phyloP scores from a whole-genome alignment of 495 filamentous ascomycete genomes.

The Hyaloscypha finlandica region DNA sequence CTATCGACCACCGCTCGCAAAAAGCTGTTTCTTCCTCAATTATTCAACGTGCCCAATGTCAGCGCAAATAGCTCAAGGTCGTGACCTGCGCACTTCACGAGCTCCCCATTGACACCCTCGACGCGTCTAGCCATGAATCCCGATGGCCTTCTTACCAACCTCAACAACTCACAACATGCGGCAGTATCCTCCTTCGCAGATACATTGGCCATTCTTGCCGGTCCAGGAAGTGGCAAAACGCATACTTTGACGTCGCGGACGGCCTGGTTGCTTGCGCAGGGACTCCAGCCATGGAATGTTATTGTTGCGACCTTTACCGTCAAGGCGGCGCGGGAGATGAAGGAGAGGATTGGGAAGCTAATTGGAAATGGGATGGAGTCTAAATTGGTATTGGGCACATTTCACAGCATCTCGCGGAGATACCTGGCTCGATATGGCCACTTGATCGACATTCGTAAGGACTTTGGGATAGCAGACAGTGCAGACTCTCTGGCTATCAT shows the following conservation, averaged over 20 bases:
- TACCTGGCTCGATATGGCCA: slow-evolving; percentile 87
- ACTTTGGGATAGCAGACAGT: slow-evolving; percentile 93
- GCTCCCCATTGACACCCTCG: neutral
- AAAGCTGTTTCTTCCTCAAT: neutral
- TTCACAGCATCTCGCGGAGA: slow-evolving; percentile 88
- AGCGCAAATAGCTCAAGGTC: neutral
- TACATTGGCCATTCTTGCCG: slow-evolving; percentile 89
- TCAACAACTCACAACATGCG: slow-evolving; percentile 81
- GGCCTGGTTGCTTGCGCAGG: slow-evolving; percentile 85
- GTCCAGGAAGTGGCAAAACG: slow-evolving; percentile 85
- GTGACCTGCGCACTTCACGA: neutral
- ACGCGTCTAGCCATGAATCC: slow-evolving; percentile 20
- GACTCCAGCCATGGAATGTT: slow-evolving; percentile 85
- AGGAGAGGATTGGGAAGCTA: slow-evolving; percentile 75
- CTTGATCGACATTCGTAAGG: slow-evolving; percentile 76
- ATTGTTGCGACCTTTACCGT: slow-evolving; percentile 98
- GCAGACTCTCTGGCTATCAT: slow-evolving; percentile 77
- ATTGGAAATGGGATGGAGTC: slow-evolving; percentile 77
- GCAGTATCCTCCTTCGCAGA: slow-evolving; percentile 80
- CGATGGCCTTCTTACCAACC: slow-evolving; percentile 59
- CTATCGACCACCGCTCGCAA: neutral
- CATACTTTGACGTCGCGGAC: slow-evolving; percentile 94
- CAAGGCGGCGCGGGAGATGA: slow-evolving; percentile 97
- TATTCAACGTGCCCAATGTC: neutral
- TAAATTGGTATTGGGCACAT: slow-evolving; percentile 87